Evolutionary conservation across 495 filamentous ascomycete species (phyloP).

Genomic region (Geoglossum glabrum): DNA sequence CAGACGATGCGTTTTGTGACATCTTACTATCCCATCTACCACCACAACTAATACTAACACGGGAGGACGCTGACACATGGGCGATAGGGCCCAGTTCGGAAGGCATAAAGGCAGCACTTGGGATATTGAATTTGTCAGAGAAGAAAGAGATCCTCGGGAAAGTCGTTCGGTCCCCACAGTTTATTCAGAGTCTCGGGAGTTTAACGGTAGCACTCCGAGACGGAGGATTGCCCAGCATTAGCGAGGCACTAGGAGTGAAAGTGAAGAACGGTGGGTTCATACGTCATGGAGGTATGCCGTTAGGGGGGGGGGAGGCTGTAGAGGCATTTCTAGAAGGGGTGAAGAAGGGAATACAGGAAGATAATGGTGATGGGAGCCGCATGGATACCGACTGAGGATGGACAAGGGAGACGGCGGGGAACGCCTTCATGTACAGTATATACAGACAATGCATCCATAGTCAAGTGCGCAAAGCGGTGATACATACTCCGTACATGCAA

Average conservation of each 20-base stretch:
- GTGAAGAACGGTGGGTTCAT: conserved; percentile 70
- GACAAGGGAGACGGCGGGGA: too few relatives aligned
- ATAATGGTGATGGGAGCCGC: conserved; percentile 13
- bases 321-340: conserved; percentile 80
- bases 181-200: conserved; percentile 65
- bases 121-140: conserved; percentile 52
- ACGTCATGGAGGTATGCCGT: conserved; percentile 48
- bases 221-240: conserved; percentile 77
- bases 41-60: conserved; percentile 44
- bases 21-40: conserved; percentile 60
- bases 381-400: conserved; percentile 2
- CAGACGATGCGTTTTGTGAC: conserved; percentile 44
- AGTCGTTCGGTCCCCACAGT: conserved; percentile 79
- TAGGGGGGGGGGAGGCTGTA: conserved; percentile 78
- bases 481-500: background rate
- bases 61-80: conserved; percentile 36
- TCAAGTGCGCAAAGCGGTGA: background rate
- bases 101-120: conserved; percentile 44
- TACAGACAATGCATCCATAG: too few relatives aligned
- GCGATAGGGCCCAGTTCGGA: conserved; percentile 45
- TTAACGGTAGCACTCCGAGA: conserved; percentile 76
- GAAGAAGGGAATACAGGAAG: conserved; percentile 49
- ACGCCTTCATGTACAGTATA: too few relatives aligned
- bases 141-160: conserved; percentile 65
- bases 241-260: conserved; percentile 60